Conservation (phyloP, 2,329 filamentous ascomycete genomes). For the Sporothrix humicola region DNA sequence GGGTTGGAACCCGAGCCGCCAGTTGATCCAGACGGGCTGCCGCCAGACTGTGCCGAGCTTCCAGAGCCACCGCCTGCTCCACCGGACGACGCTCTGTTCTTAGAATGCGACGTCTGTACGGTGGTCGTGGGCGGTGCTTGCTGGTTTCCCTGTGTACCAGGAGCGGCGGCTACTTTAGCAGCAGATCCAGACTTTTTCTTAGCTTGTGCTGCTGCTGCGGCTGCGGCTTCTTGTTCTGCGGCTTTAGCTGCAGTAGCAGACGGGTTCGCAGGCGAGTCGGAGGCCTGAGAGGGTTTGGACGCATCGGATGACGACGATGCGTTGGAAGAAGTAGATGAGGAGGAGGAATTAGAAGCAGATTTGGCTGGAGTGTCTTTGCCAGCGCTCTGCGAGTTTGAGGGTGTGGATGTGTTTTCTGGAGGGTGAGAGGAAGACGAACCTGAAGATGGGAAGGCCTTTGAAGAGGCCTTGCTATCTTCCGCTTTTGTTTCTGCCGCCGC, state of each 20-base stretch:
- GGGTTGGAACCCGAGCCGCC: constrained; percentile 4
- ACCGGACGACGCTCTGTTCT: constrained; percentile 40
- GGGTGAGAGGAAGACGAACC: neutral
- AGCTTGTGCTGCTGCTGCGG: neutral
- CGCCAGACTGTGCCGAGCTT: constrained; percentile 3
- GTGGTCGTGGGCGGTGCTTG: constrained; percentile 21
- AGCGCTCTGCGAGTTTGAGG: neutral
- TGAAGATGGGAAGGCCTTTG: neutral
- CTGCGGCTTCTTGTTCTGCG: neutral
- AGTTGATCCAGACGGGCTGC: constrained; percentile 5
- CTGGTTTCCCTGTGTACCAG: constrained; percentile 6
- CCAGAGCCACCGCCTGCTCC: neutral
- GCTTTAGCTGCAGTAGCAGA: constrained; percentile 11
- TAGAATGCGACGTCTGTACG: constrained; percentile 36
- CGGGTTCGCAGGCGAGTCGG: neutral
- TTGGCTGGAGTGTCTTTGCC: neutral
- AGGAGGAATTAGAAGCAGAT: neutral
- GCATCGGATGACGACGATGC: constrained; percentile 18
- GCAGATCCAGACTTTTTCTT: constrained; percentile 3
- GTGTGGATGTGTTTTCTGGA: neutral
- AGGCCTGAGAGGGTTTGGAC: neutral
- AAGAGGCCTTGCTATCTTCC: neutral
- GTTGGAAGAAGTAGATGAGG: constrained; percentile 11
- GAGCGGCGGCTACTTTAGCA: constrained; percentile 33
- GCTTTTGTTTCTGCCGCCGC: neutral